Evolutionary conservation across 345 rosid genomes (phyloP), one percentile per base, ranked within the genome.

Genomic region (Combretum micranthum): DNA sequence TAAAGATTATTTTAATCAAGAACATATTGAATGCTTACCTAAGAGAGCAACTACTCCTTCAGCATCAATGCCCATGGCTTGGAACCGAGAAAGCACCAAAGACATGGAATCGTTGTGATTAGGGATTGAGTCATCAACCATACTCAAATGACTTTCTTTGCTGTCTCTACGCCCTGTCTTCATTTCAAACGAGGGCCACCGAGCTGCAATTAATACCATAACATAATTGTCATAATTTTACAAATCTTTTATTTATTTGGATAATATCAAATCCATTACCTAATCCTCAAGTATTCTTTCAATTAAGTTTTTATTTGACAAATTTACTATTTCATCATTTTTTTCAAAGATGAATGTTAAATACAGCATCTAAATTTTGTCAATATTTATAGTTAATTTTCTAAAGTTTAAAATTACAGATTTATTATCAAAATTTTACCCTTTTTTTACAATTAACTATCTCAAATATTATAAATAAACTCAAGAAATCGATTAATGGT

Each of bases 131-230:
- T 50, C 42, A 8, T 78, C 78, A 7, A 83, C 68, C 42, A 73
- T 70, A 9, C 63, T 23, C n/a, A 69, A 63, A 44, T 80, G 80
- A 70, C 93, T 88, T 12, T 70, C 75, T 50, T 50, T 77, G 55
- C 88, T 68, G n/a, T 92, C 98, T 68, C 62, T 81, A 23, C 93
- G 63, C 32, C 93, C 93, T 15, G 87, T 86, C 72, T 76, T 83
- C 90, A 84, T 81, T 53, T 86, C 98, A 20, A 91, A 44, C 73
- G 76, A 39, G 98, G 95, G 48, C 98, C 98, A 65, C 87, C 85
- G 21, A 86, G 54, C 95, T 84, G 63, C 25, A 20, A 18, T 39
- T 4, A 51, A 9, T 20, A 51, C 15, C 12, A 19, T 17, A 0
- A 9, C 23, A 51, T 51, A 15, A 17, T 9, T n/a, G n/a, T n/a